Base-by-base conservation (phyloP, 257 asterid genomes). In the Capsicum chinense region DNA sequence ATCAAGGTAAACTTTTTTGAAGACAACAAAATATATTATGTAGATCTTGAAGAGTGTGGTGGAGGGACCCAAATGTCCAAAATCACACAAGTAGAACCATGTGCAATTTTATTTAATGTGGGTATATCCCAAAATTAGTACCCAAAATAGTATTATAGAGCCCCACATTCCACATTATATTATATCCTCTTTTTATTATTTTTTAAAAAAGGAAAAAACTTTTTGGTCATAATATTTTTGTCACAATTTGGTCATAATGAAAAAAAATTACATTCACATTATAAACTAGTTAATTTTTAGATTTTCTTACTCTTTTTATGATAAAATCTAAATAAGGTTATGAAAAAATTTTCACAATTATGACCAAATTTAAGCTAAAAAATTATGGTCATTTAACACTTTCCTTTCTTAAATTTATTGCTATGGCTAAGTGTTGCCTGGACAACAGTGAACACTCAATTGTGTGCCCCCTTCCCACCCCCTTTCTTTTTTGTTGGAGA, bases 51-150 rank as follows among this genome's bases (percentile, higher is more conserved):
- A 54, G 10, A n/a, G 68, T 57, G 79, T 71, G 83, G 56, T 59
- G 21, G 63, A 80, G 13, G 89, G 86, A 63, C 88, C 81, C 85
- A 67, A 67, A 82, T 85, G 88, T 91, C 88, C 82, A 87, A 87
- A 71, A 21, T 86, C 86, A 83, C 87, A 91, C 87, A 90, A 64
- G 88, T 84, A 82, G 79, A 86, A 85, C 50, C 91, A 88, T 86
- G 89, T 83, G 90, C 87, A 87, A 84, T 85, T 8, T 81, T 82
- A 26, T 78, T 83, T 84, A 82, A 80, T 70, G 85, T 86, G 83
- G 90, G 81, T 48, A 78, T 78, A 78, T 54, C 82, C 64, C 91
- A 88, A 85, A 78, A 56, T 83, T 39, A 84, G 88, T 88, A 79
- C 60, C 81, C 56, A 26, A 68, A 78, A 59, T 83, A 44, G 70